Percentiles rank a stretch among this genome's conserved stretches.
Evolutionary conservation across 495 filamentous ascomycete genomes (phyloP).

Genomic region (Corynascus novoguineensis): DNA sequence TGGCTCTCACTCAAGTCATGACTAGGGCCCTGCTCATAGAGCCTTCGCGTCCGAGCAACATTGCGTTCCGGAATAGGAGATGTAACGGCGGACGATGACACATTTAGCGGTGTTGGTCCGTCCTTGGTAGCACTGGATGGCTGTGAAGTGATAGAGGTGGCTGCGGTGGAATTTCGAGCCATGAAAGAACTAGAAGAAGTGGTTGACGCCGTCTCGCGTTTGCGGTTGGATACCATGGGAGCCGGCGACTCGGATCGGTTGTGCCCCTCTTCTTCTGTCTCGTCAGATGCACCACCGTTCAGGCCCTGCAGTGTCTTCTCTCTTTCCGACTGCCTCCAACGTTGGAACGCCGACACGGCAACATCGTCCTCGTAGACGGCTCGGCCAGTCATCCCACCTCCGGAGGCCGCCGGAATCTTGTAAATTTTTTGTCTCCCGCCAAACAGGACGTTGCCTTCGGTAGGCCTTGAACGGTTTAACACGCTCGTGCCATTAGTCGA

Average conservation of each 20-base stretch:
- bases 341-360: slow-evolving; percentile 72
- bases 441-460: slow-evolving; percentile 90
- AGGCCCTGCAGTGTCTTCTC: slow-evolving; percentile 47
- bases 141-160: slow-evolving; percentile 85
- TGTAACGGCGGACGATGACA: slow-evolving; percentile 27
- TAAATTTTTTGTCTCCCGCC: slow-evolving; percentile 95
- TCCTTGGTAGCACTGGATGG: slow-evolving; percentile 47
- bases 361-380: slow-evolving; percentile 84
- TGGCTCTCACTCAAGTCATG: slow-evolving; percentile 80
- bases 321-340: slow-evolving; percentile 50
- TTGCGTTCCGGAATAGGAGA: slow-evolving; percentile 43
- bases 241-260: slow-evolving; percentile 56
- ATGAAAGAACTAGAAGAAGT: slow-evolving; percentile 68
- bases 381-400: slow-evolving; percentile 58
- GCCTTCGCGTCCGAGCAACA: slow-evolving; percentile 61
- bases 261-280: slow-evolving; percentile 38
- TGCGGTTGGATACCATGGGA: slow-evolving; percentile 57
- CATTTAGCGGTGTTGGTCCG: slow-evolving; percentile 36
- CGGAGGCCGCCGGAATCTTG: slow-evolving; percentile 63
- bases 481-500: slow-evolving; percentile 53
- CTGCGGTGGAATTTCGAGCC: slow-evolving; percentile 76
- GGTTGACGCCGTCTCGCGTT: slow-evolving; percentile 82
- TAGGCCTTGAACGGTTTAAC: slow-evolving; percentile 76
- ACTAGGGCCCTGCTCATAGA: slow-evolving; percentile 81
- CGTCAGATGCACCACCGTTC: slow-evolving; percentile 26